phyloP scores from a whole-genome alignment of 768 basidiomycete genomes.

The Astraeus odoratus region DNA sequence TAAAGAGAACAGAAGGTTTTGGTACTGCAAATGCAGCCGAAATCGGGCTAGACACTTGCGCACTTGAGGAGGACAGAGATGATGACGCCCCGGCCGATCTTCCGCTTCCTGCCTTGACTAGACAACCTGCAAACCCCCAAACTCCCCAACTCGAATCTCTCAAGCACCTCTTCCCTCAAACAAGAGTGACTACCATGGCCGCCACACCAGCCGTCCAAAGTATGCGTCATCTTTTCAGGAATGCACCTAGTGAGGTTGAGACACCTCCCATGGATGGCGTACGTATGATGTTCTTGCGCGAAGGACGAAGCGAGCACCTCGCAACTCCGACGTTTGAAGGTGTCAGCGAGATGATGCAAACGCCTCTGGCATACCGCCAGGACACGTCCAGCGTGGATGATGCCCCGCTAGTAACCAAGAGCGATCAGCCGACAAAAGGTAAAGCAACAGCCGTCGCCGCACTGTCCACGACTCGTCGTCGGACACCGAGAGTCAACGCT shows the following conservation, averaged over 20 bases:
- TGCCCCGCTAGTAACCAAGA: not conserved
- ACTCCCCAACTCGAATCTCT: slow-evolving; percentile 26
- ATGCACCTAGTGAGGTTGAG: slow-evolving; percentile 6
- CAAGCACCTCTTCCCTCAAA: slow-evolving; percentile 25
- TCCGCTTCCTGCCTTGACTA: slow-evolving; percentile 2
- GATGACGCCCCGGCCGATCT: slow-evolving; percentile 7
- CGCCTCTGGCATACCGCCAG: slow-evolving; percentile 18
- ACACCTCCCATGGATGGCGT: slow-evolving; percentile 32
- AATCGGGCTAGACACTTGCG: not conserved
- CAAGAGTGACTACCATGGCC: slow-evolving; percentile 7
- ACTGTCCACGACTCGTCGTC: slow-evolving; percentile 12
- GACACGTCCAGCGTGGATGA: not conserved
- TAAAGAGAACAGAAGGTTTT: not conserved
- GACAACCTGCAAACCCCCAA: slow-evolving; percentile 4
- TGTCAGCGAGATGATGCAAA: slow-evolving; percentile 25
- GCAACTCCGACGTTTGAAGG: slow-evolving; percentile 22
- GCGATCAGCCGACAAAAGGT: not conserved
- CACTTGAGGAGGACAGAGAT: slow-evolving; percentile 15
- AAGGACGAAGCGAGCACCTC: slow-evolving; percentile 3
- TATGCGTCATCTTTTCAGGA: slow-evolving; percentile 28
- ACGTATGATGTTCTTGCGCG: slow-evolving; percentile 23
- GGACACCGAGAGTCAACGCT: slow-evolving; percentile 1
- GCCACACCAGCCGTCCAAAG: slow-evolving; percentile 22
- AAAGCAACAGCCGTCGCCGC: not conserved
- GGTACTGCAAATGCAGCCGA: not conserved